Evolutionary conservation across 768 basidiomycete genomes (phyloP), one percentile per base, ranked within the genome.

Genomic region (Naganishia vaughanmartiniae): DNA sequence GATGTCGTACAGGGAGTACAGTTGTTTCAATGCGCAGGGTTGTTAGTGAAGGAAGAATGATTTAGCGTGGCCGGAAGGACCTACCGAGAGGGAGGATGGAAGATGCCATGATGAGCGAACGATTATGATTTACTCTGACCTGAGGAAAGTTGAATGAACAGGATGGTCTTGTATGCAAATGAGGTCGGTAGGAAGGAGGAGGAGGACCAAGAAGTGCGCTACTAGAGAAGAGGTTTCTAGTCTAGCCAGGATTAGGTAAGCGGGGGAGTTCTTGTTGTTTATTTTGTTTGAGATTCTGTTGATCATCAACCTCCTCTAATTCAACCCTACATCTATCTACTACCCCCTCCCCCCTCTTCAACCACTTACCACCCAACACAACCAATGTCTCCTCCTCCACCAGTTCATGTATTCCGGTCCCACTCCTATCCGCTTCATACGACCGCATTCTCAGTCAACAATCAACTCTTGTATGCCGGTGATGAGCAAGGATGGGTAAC

Each of bases 1-100:
- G 21, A 34, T 33, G 39, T 33, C 21, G 34, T 34, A 34, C 34
- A n/a, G 21, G 57, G n/a, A 36, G 34, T 51, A 9, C 48, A 14
- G 12, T 51, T n/a, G 12, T 51, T 21, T 21, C 19, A 24, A 51
- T 46, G 12, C 48, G 48, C 48, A 51, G 48, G n/a, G 24, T 21
- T 12, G 19, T 51, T 21, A 51, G 48, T 24, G n/a, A 15, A 15
- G 12, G 6, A 46, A 7, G 7, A n/a, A 4, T 14, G 48, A 7
- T 24, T 51, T 51, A 1, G 24, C 48, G 12, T 6, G 56, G 11
- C 17, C 17, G n/a, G 9, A 26, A 34, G 10, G 10, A 71, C 77
- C 24, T 31, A 90, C 92, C 92, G 70, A 96, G 86, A n/a, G 93
- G 93, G 53, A 96, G 87, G 77, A 95, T 92, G 80, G 94, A 92